Evolutionary conservation across 805 yeast genomes (phyloP), one percentile per base, ranked within the genome.

Genomic region (Candida argentea): DNA sequence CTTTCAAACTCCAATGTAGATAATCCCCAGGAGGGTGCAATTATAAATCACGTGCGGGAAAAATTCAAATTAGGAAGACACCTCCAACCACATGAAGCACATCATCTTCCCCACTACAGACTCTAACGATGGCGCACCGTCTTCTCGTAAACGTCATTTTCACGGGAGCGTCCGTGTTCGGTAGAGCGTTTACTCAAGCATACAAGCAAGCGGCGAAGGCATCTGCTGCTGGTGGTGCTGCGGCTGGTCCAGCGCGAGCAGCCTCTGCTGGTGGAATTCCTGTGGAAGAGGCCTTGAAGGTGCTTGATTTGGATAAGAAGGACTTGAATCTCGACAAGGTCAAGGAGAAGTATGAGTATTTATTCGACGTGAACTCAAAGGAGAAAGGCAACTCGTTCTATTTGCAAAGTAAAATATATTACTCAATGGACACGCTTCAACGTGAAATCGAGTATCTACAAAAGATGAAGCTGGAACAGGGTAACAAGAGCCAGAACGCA

Each of bases 351-450:
- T 91, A 79, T 59, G 73, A 78, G 34, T 84, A 84, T 43, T 57
- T 91, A 40, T 91, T 87, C 42, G 83, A 82, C 26, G 82, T 85
- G 31, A 91, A 91, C 60, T 73, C 91, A 16, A 85, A 84, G 53
- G 96, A 87, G 36, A 85, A 86, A 54, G 94, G 95, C n/a, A 95
- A 94, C 24, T 81, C 94, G 23, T 89, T 91, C 50, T 91, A 89
- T 48, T 51, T 91, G 28, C 98, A 91, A 50, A 77, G 91, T 29
- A 91, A 91, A 59, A 89, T 91, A 14, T 86, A 73, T 55, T 73
- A 95, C 54, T 96, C 98, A 14, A 82, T 86, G 72, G 97, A 91
- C 52, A 68, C 95, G 36, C 62, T 91, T 40, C 76, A 79, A 51
- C 72, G 74, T 46, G 97, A 91, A 52, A 44, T 85, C 27, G 75